Percentiles rank a stretch among this genome's conserved stretches.
Evolutionary conservation across 2,329 filamentous ascomycete species (phyloP).

Genomic region (Colletotrichum sublineola): DNA sequence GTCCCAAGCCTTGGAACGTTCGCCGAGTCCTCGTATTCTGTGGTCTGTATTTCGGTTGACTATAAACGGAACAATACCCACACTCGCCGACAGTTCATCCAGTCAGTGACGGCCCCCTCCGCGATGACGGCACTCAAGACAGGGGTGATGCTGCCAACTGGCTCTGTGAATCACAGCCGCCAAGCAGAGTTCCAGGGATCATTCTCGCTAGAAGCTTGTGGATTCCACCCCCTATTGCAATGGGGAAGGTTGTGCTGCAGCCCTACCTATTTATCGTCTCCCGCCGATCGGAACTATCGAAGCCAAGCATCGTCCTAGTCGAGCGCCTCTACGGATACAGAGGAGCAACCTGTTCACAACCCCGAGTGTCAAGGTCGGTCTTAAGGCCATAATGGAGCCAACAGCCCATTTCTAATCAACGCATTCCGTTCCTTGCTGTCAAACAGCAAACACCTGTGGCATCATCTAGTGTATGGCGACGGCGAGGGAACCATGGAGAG

Average conservation of each 20-base stretch:
- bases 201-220: not conserved
- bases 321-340: no score
- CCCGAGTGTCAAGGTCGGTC: no score
- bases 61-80: not conserved
- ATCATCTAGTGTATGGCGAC: no score
- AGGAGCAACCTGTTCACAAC: no score
- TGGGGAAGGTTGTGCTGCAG: not conserved
- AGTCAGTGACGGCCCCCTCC: not conserved
- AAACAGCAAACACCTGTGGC: not conserved
- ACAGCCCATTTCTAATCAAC: not conserved
- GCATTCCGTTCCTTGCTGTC: not conserved
- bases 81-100: not conserved
- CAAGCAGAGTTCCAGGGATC: not conserved
- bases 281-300: no score
- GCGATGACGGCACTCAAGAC: not conserved
- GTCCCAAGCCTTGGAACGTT: not conserved
- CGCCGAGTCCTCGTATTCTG: constrained; percentile 3
- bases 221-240: not conserved
- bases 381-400: not conserved
- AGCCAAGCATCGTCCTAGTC: no score
- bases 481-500: not conserved
- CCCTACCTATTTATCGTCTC: not conserved
- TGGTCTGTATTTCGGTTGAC: not conserved
- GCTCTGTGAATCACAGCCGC: not conserved
- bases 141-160: not conserved